phyloP scores from a whole-genome alignment of 495 filamentous ascomycete species.

The Aspergillus biplanus region DNA sequence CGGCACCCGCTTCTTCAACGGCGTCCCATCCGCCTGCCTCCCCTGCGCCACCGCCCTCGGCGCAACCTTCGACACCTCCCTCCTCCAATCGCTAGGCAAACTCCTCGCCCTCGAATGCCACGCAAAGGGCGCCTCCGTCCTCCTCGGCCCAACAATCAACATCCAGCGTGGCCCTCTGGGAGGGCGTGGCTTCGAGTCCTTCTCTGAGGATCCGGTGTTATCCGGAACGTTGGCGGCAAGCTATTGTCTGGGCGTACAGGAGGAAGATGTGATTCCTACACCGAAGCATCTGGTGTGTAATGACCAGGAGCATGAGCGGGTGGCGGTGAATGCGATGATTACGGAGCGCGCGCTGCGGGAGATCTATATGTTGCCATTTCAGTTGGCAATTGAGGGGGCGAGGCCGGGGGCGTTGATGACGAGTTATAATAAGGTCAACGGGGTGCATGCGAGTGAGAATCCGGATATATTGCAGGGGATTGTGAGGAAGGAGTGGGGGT shows the following conservation, averaged over 20 bases:
- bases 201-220: constrained; percentile 74
- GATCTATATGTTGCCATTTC: constrained; percentile 74
- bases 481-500: constrained; percentile 72
- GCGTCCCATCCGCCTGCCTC: constrained; percentile 62
- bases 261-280: constrained; percentile 62
- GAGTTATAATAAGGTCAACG: constrained; percentile 76
- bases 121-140: constrained; percentile 64
- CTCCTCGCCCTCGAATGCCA: constrained; percentile 63
- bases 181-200: constrained; percentile 72
- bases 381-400: constrained; percentile 62
- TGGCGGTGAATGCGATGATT: constrained; percentile 61
- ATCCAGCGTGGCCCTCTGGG: constrained; percentile 71
- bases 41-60: constrained; percentile 66
- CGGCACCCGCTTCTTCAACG: constrained; percentile 65
- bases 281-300: constrained; percentile 77
- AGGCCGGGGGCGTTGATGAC: constrained; percentile 71
- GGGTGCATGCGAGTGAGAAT: constrained; percentile 68
- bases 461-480: constrained; percentile 58
- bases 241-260: constrained; percentile 67
- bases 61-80: constrained; percentile 63
- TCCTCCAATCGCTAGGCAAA: constrained; percentile 57
- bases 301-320: constrained; percentile 67
- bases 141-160: constrained; percentile 76
- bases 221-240: constrained; percentile 63
- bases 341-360: constrained; percentile 69